Evolutionary conservation across 768 basidiomycete species (phyloP).

Genomic region (Brasilioporus rufonigricans): DNA sequence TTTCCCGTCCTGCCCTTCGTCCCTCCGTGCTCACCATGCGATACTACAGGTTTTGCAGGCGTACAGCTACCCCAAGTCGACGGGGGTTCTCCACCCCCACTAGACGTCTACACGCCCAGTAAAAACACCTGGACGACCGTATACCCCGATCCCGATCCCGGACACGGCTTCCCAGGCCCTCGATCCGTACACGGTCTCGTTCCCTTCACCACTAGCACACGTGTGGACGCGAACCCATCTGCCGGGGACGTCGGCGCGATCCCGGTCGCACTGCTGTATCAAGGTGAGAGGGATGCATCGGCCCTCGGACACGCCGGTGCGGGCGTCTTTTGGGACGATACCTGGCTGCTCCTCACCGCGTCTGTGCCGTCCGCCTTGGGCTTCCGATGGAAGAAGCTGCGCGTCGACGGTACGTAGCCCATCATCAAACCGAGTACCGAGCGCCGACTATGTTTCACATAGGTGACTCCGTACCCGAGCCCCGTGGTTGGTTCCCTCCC

Average conservation of each 20-base stretch:
- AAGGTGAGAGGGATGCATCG: constrained; percentile 38
- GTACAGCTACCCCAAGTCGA: constrained; percentile 31
- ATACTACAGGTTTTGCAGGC: constrained; percentile 34
- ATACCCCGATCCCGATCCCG: constrained; percentile 24
- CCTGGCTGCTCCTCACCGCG: constrained; percentile 32
- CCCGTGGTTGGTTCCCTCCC: constrained; percentile 44
- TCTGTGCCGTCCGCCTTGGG: not conserved
- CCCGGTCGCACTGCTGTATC: constrained; percentile 33
- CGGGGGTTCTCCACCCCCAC: constrained; percentile 10
- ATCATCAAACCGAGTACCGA: not conserved
- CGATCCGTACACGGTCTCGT: constrained; percentile 37
- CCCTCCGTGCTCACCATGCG: not conserved
- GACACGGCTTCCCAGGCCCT: constrained; percentile 30
- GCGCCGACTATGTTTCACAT: too few species aligned
- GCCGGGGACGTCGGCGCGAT: not conserved
- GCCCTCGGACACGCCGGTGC: constrained; percentile 39
- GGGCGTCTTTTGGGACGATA: constrained; percentile 40
- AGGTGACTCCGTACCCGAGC: constrained; percentile 21
- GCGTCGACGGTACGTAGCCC: not conserved
- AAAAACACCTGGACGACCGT: constrained; percentile 24
- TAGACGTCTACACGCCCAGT: constrained; percentile 36
- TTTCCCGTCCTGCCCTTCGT: not conserved
- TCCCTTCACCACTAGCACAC: constrained; percentile 12
- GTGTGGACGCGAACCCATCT: not conserved
- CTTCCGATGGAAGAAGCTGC: constrained; percentile 30